These are phyloP conservation scores for Mucor piriformis DNA, from an alignment of 371 early-diverging fungal genomes.

Conservation along the genomic window DNA sequence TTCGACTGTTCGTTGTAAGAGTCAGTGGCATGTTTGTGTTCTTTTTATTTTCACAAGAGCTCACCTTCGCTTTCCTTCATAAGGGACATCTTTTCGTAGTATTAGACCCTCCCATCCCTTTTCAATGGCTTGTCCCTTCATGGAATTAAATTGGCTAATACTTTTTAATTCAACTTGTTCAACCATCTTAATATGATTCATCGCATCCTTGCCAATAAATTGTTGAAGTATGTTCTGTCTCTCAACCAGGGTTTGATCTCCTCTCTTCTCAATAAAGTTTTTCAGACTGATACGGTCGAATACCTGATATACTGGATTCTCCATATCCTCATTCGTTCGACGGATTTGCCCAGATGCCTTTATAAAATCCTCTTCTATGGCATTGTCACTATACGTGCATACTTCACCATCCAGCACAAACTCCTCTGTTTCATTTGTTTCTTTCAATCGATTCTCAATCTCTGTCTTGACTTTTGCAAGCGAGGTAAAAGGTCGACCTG, in stretches of 20 bases:
- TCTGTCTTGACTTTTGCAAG: constrained; percentile 38
- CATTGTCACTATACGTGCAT: constrained; percentile 39
- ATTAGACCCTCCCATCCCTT: constrained; percentile 66
- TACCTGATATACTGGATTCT: constrained; percentile 51
- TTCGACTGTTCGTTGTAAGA: too few relatives aligned
- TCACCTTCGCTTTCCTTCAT: constrained; percentile 63
- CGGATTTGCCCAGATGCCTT: constrained; percentile 37
- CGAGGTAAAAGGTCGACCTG: constrained; percentile 45
- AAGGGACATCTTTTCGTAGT: constrained; percentile 50
- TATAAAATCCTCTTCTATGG: constrained; percentile 34
- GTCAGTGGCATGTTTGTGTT: too few relatives aligned
- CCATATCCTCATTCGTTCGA: constrained; percentile 30
- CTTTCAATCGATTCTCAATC: constrained; percentile 25
- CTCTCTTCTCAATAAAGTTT: constrained; percentile 36
- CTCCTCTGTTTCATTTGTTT: background rate
- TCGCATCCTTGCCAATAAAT: constrained; percentile 13
- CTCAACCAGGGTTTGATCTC: constrained; percentile 28
- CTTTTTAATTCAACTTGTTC: constrained; percentile 34
- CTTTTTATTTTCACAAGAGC: background rate
- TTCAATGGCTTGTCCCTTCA: background rate
- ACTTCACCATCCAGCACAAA: constrained; percentile 64
- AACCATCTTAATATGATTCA: constrained; percentile 33
- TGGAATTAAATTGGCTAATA: background rate
- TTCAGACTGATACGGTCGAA: constrained; percentile 54
- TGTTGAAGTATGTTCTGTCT: constrained; percentile 36